Evolutionary conservation across 2,329 filamentous ascomycete genomes (phyloP), one percentile per base, ranked within the genome.

Genomic region (Penicillium sp.): DNA sequence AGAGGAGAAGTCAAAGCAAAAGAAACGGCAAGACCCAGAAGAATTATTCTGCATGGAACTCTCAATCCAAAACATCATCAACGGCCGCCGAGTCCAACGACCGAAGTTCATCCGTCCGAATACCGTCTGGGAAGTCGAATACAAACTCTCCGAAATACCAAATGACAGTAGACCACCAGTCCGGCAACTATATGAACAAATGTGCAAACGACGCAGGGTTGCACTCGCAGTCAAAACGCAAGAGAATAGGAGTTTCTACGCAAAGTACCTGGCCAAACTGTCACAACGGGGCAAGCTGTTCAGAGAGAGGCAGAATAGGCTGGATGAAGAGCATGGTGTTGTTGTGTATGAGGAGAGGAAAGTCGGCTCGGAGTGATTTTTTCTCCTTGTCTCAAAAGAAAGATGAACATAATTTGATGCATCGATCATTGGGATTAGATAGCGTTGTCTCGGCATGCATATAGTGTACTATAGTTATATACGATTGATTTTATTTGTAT

Each of bases 91-190:
- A 54, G 83, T 90, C 1, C 67, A 75, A 0, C 85, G 91, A 3
- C 89, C 91, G 0, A 61, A 72, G 1, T 63, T 77, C 0, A 68
- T 87, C 47, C 70, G 52, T 0, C 30, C 64, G 14, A 20, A 64
- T 0, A 80, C 84, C 61, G 66, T 75, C 7, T 97, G 92, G 92
- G 70, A 75, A 0, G 77, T 97, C n/a, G 84, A 94, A 64, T 97
- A 96, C 71, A 80, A 85, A 35, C 74, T 97, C 48, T 80, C 81
- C 47, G 88, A 92, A 61, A 76, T 91, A 70, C 59, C 40, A 12
- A 18, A 23, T 12, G 18, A 12, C 3, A 20, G 40, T 4, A 1
- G 2, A 20, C 40, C n/a, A 18, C 23, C 40, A 11, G 7, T 54
- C 0, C 28, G 18, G 16, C 71, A 56, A 0, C 69, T 88, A 23